These are phyloP conservation scores for Asclepias syriaca DNA, from an alignment of 257 asterid genomes.

Conservation along the genomic window DNA sequence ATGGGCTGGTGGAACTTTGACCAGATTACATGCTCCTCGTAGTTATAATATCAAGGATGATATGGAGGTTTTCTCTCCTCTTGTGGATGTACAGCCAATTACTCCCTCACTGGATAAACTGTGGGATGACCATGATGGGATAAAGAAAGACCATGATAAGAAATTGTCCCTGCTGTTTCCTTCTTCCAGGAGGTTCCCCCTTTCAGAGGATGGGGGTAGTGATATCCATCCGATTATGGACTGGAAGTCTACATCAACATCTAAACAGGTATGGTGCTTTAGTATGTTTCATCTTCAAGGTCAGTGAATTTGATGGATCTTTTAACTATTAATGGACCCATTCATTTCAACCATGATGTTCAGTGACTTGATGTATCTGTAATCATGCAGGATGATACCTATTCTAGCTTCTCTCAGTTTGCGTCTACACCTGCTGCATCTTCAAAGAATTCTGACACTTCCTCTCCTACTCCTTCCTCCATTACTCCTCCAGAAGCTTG, in stretches of 20 bases:
- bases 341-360: too few relatives aligned
- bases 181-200: conserved; percentile 62
- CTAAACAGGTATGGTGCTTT: conserved; percentile 55
- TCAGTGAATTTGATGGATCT: neutral
- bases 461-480: conserved; percentile 79
- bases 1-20: conserved; percentile 56
- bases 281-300: neutral
- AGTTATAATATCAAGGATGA: conserved; percentile 86
- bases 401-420: conserved; percentile 52
- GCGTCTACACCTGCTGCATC: conserved; percentile 46
- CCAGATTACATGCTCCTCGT: conserved; percentile 77
- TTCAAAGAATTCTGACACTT: conserved; percentile 45
- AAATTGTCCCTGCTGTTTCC: conserved; percentile 53
- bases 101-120: conserved; percentile 82
- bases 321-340: neutral
- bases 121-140: conserved; percentile 58
- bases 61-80: conserved; percentile 96
- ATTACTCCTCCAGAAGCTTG: conserved; percentile 94
- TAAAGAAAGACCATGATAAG: conserved; percentile 59
- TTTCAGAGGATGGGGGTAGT: conserved; percentile 57
- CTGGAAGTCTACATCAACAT: conserved; percentile 57
- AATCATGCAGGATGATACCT: conserved; percentile 56
- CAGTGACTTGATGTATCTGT: conserved; percentile 15
- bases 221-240: conserved; percentile 59
- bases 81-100: conserved; percentile 89